Base-by-base conservation (phyloP, 2,329 filamentous ascomycete species). In the Furcasterigmium furcatum region DNA sequence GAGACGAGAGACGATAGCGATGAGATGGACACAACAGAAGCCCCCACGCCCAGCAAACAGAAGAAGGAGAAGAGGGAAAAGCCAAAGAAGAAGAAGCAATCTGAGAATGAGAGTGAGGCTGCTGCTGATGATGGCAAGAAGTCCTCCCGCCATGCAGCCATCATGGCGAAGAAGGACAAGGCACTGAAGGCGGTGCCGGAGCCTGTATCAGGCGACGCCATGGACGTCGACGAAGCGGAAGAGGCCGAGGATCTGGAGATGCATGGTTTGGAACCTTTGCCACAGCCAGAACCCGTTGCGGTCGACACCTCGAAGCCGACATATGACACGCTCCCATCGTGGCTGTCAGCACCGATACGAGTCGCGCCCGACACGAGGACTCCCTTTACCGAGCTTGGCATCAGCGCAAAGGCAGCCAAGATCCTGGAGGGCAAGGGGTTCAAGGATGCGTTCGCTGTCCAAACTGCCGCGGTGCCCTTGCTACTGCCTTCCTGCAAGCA, bases 271-370 rank as follows among this genome's bases (percentile, higher is more conserved):
- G 82, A 87, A 46, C 91, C 90, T 7, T 72, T 96, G 18, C 91
- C 91, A 8, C 91, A 96, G 55, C 91, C 88, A 12, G 77, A 79
- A 25, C 80, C 79, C 1, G 73, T 81, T 1, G 69, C 75, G 1
- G 76, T 83, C 38, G 68, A 77, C 24, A 70, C 72, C 1, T 74
- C 79, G 42, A 76, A 77, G 44, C 82, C 85, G 3, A 77, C 78
- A n/a, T 91, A 89, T 63, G 85, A 90, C 24, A 87, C 87, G 1
- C 72, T 96, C 3, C 92, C 92, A 0, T 55, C 74, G 3, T 97
- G 92, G 92, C 74, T 96, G 12, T 82, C 86, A 5, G 77, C 83
- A 12, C 91, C 91, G 0, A 77, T 86, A n/a, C 76, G 79, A 21
- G 82, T 91, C 4, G 75, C 83, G 1, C 74, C 82, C 9, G 75